Evolutionary conservation across 1,284 basidiomycete species (phyloP), one percentile per base, ranked within the genome.

Genomic region (Apiotrichum sp.): DNA sequence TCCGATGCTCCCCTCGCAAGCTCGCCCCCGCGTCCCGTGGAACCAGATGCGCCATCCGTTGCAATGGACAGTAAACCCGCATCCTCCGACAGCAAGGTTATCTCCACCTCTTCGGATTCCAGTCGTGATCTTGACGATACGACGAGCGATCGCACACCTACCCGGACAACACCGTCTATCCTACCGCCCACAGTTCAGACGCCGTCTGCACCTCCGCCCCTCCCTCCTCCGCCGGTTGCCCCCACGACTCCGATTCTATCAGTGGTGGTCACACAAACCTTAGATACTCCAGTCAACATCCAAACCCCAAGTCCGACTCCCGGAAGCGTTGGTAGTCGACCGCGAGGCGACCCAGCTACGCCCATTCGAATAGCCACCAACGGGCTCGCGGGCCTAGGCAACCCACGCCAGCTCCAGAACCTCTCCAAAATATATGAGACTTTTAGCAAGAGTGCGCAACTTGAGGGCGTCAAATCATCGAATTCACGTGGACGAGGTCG

Each of bases 401-500:
- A 63, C 33, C 53, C 55, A 10, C 64, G 61, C 45, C 66, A 69
- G n/a, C 61, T 62, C 42, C 62, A 65, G 31, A 63, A 62, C 0
- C 56, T 71, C 31, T 65, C 69, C 1, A 65, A 62, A 51, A 62
- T 66, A 43, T 66, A 67, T 42, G 64, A 62, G 14, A 31, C 33
- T 7, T 64, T 70, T 33, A 35, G 40, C 31, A 66, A 62, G 47
- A 40, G 60, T 41, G 48, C 42, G 3, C 40, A 14, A 13, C 33
- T 41, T 2, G 16, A 51, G 2, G 11, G 35, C 35, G 35, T 36
- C 35, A 36, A 36, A 36, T 33, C 35, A 22, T 31, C 14, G 14
- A 34, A 22, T 8, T 16, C 40, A 22, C 41, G 6, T 6, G 56
- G 39, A 22, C 36, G 48, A 10, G 54, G 52, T 16, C 52, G 48